phyloP scores from a whole-genome alignment of 306 rosid genomes.

The Castanospermum australe region DNA sequence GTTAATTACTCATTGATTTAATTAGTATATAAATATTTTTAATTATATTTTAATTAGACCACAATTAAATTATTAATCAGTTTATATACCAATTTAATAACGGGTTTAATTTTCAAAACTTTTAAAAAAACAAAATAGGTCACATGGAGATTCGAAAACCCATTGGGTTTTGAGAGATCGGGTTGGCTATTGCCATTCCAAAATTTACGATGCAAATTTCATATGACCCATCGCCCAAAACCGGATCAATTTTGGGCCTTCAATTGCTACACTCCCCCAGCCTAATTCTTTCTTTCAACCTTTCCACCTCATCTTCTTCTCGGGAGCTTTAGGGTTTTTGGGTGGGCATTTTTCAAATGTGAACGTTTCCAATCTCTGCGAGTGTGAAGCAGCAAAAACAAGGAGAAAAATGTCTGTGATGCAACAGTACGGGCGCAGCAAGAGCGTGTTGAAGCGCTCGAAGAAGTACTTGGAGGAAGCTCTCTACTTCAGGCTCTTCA shows the following conservation, averaged over 20 bases:
- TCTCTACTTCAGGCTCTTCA: conserved; percentile 66
- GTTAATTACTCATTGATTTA: no score
- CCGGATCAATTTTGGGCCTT: neutral
- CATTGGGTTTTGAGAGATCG: no score
- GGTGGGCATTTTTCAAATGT: neutral
- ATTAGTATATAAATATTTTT: no score
- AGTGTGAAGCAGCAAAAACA: neutral
- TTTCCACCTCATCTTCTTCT: neutral
- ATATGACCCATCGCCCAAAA: no score
- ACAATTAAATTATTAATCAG: no score
- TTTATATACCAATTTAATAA: no score
- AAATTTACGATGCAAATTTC: no score
- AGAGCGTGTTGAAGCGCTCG: conserved; percentile 67
- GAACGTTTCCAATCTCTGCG: neutral
- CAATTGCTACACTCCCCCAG: neutral
- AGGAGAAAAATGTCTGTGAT: conserved; percentile 54
- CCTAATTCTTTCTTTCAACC: neutral
- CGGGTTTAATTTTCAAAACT: no score
- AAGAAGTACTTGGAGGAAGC: conserved; percentile 81
- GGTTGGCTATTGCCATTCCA: no score
- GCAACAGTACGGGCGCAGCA: conserved; percentile 54
- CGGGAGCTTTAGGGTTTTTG: conserved; percentile 39
- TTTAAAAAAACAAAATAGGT: no score
- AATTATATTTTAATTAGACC: no score
- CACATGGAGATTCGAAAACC: no score